phyloP scores from a whole-genome alignment of 805 yeast genomes.

The Candida insectorum region DNA sequence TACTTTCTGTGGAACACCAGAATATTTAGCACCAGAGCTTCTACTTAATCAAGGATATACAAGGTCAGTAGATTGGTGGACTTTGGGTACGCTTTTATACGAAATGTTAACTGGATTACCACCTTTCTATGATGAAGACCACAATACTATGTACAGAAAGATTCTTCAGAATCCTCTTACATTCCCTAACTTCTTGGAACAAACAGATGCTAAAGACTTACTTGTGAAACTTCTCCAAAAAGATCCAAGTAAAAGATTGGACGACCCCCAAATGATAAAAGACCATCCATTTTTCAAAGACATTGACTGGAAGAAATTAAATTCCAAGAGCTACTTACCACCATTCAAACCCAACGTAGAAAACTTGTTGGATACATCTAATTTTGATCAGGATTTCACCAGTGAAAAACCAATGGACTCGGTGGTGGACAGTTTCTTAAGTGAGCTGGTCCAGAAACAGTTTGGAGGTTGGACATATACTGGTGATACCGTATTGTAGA shows the following conservation, averaged over 20 bases:
- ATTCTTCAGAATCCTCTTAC: conserved; percentile 84
- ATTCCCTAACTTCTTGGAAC: conserved; percentile 81
- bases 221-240: conserved; percentile 72
- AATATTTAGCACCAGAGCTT: conserved; percentile 93
- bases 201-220: conserved; percentile 79
- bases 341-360: conserved; percentile 93
- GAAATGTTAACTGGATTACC: conserved; percentile 98
- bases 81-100: conserved; percentile 86
- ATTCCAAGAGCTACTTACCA: conserved; percentile 86
- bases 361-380: conserved; percentile 83
- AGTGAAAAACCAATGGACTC: conserved; percentile 91
- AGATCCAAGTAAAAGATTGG: conserved; percentile 77
- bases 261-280: conserved; percentile 83
- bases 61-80: conserved; percentile 98
- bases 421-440: conserved; percentile 86
- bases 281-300: conserved; percentile 82
- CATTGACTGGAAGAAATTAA: conserved; percentile 83
- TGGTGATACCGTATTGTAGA: conserved; percentile 45
- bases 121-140: conserved; percentile 94
- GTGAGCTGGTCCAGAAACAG: conserved; percentile 94
- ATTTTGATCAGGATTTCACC: conserved; percentile 90
- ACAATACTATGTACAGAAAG: conserved; percentile 89
- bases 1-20: conserved; percentile 98
- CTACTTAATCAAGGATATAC: conserved; percentile 91
- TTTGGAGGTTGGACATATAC: conserved; percentile 99